phyloP scores from a whole-genome alignment of 2,329 filamentous ascomycete species.

The Diaporthe destruens region DNA sequence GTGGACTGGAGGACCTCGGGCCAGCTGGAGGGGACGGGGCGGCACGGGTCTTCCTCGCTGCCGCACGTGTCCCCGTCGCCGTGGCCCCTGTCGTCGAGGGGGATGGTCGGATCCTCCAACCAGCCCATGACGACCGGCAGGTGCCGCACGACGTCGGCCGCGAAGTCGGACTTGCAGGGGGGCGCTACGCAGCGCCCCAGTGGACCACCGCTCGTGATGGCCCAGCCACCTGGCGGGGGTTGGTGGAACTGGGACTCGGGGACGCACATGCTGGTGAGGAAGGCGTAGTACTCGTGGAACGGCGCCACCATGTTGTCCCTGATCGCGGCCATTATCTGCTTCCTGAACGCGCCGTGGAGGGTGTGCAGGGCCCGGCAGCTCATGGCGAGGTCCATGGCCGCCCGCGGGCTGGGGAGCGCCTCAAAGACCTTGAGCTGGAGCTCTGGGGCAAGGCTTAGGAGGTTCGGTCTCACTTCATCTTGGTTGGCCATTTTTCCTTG shows the following conservation, averaged over 20 bases:
- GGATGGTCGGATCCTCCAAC: rapidly evolving
- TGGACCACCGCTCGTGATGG: not conserved
- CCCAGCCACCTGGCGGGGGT: not conserved
- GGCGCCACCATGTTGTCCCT: not conserved
- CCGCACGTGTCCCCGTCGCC: no score
- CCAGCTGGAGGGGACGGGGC: no score
- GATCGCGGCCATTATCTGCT: not conserved
- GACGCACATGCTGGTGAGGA: not conserved
- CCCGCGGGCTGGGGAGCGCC: not conserved
- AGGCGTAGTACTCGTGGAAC: not conserved
- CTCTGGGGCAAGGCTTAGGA: not conserved
- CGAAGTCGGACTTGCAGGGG: not conserved
- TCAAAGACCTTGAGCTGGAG: not conserved
- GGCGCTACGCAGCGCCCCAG: not conserved
- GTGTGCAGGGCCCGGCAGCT: not conserved
- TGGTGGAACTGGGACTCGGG: not conserved
- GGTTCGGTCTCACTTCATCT: no score
- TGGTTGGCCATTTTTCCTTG: not conserved
- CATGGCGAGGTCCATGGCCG: not conserved
- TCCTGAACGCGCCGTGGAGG: not conserved
- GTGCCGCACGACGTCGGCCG: not conserved
- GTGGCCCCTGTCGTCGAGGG: no score
- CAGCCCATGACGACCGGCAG: not conserved
- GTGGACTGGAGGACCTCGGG: no score
- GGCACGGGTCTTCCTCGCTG: no score